A percentile compares a stretch with the other conserved stretches of the same genome.
phyloP scores from a whole-genome alignment of 371 early-diverging fungal species.

The Rhizopus sp. region DNA sequence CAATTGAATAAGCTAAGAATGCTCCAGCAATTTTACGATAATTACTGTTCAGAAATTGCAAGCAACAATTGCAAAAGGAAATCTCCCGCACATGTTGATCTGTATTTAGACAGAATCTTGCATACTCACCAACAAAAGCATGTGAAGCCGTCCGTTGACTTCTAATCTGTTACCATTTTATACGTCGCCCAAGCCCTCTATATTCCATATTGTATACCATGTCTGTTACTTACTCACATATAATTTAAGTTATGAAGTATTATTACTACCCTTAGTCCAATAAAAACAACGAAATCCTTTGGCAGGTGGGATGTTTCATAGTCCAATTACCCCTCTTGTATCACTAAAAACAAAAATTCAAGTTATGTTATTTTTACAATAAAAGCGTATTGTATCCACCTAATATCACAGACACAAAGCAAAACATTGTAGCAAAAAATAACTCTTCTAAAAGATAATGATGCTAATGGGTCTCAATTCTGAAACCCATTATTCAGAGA shows the following conservation, averaged over 20 bases:
- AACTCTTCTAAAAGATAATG: slow-evolving; percentile 12
- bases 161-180: slow-evolving; percentile 8
- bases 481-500: slow-evolving; percentile 10
- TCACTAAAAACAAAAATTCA: slow-evolving; percentile 12
- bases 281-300: slow-evolving; percentile 1
- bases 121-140: slow-evolving; percentile 2
- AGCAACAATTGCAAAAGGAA: slow-evolving; percentile 11
- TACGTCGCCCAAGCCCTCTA: slow-evolving; percentile 3
- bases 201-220: slow-evolving; percentile 8
- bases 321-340: background rate
- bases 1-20: slow-evolving; percentile 15
- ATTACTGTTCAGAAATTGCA: slow-evolving; percentile 7
- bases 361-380: slow-evolving; percentile 10
- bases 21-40: slow-evolving; percentile 15
- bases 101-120: slow-evolving; percentile 6
- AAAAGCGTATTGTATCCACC: slow-evolving; percentile 10
- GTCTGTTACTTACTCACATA: slow-evolving; percentile 5
- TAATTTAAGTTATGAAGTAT: background rate
- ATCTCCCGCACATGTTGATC: slow-evolving; percentile 4
- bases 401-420: slow-evolving; percentile 5
- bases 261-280: background rate
- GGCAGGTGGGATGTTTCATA: background rate
- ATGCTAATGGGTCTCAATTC: slow-evolving; percentile 12
- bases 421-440: slow-evolving; percentile 12
- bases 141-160: slow-evolving; percentile 5